phyloP scores from a whole-genome alignment of 1,284 basidiomycete genomes.

The Ustilago shanxiensis region DNA sequence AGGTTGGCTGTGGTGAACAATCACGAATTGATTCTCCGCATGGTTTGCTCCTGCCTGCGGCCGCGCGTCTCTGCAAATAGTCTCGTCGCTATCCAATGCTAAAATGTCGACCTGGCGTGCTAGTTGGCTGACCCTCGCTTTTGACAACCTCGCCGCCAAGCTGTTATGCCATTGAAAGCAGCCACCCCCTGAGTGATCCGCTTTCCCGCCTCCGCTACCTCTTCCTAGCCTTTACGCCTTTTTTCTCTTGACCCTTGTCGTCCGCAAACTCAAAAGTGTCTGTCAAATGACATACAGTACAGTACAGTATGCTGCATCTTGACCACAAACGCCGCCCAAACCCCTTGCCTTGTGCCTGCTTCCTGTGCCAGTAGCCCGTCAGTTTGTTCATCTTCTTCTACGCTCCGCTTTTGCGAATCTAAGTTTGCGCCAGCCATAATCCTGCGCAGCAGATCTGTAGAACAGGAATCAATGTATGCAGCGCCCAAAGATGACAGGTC shows the following conservation, averaged over 20 bases:
- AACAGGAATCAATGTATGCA: background rate
- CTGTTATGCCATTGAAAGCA: background rate
- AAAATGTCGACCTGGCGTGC: too few relatives aligned
- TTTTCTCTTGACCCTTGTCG: background rate
- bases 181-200: conserved; percentile 23
- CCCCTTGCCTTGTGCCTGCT: background rate
- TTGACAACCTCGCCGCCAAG: conserved; percentile 7
- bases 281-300: background rate
- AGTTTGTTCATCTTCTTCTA: background rate
- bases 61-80: conserved; percentile 10
- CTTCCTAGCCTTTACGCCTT: background rate
- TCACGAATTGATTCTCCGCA: conserved; percentile 11
- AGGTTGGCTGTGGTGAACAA: conserved; percentile 19
- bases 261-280: conserved; percentile 4
- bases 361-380: background rate
- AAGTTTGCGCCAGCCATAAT: too few relatives aligned
- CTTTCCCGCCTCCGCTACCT: conserved; percentile 7
- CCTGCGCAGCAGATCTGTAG: conserved; percentile 1
- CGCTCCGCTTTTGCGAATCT: background rate
- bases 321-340: background rate
- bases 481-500: background rate
- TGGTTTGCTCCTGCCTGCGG: conserved; percentile 15
- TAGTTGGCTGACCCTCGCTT: background rate
- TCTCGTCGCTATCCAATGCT: too few relatives aligned
- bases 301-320: background rate